These are phyloP conservation scores for Oryza glaberrima DNA, from an alignment of 176 grass and related monocot species.

Conservation along the genomic window DNA sequence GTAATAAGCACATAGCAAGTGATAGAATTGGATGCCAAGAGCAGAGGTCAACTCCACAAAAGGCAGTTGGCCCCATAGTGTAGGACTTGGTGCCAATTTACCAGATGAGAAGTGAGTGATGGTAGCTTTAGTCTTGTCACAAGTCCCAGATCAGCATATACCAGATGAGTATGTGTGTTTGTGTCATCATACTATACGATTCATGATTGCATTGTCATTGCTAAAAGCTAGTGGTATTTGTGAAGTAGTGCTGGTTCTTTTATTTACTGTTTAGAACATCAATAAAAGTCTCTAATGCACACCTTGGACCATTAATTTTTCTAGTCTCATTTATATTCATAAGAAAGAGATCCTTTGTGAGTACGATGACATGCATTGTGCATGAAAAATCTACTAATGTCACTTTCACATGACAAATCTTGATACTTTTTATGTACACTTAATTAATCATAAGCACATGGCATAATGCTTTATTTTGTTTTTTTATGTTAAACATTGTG, in stretches of 20 bases:
- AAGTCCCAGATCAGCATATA: slow-evolving; percentile 5
- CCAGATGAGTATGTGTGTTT: neutral
- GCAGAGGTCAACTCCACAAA: slow-evolving; percentile 34
- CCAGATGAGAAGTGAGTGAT: neutral
- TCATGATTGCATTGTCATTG: slow-evolving; percentile 53
- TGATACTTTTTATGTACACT: neutral
- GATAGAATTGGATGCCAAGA: slow-evolving; percentile 24
- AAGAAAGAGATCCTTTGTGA: neutral
- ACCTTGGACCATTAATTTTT: neutral
- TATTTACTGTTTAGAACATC: neutral
- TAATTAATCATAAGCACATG: neutral
- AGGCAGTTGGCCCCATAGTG: neutral
- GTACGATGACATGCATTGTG: neutral
- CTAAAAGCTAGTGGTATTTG: neutral
- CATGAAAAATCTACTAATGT: neutral
- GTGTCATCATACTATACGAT: neutral
- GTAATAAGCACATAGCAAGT: neutral
- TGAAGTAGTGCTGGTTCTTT: neutral
- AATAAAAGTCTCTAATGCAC: neutral
- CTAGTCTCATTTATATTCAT: neutral
- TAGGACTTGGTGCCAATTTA: slow-evolving; percentile 8
- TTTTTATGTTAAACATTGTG: neutral
- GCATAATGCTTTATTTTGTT: neutral
- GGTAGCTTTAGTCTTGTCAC: slow-evolving; percentile 37
- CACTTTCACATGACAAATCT: neutral